phyloP scores from a whole-genome alignment of 1,139 yeast species.

The Suhomyces atakaporum region DNA sequence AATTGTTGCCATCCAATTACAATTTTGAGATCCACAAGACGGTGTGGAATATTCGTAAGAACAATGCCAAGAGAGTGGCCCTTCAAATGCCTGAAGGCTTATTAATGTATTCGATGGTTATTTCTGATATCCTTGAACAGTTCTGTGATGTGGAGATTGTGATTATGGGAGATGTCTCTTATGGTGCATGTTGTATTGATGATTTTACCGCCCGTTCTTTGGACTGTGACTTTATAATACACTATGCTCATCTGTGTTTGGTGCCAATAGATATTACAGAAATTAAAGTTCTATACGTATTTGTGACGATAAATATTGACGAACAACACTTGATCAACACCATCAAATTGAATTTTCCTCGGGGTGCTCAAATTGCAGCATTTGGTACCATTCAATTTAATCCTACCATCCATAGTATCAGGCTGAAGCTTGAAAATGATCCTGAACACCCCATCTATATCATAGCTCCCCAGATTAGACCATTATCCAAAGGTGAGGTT shows the following conservation, averaged over 20 bases:
- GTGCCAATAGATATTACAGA: constrained; percentile 92
- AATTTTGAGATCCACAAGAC: constrained; percentile 96
- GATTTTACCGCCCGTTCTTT: constrained; percentile 92
- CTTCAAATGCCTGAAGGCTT: constrained; percentile 98
- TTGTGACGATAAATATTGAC: constrained; percentile 90
- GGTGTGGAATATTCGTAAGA: constrained; percentile 84
- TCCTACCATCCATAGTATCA: constrained; percentile 84
- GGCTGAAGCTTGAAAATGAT: constrained; percentile 56
- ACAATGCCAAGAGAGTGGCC: constrained; percentile 75
- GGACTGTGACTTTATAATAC: constrained; percentile 92
- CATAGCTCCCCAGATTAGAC: constrained; percentile 88
- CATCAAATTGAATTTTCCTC: constrained; percentile 64
- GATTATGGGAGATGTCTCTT: constrained; percentile 98
- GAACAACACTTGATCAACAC: constrained; percentile 80
- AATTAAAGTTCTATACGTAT: constrained; percentile 89
- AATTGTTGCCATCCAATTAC: constrained; percentile 82
- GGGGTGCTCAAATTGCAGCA: constrained; percentile 66
- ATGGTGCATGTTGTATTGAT: constrained; percentile 98
- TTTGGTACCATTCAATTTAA: constrained; percentile 97
- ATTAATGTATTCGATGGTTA: constrained; percentile 78
- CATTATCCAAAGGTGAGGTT: constrained; percentile 93
- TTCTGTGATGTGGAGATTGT: constrained; percentile 85
- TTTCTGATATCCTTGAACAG: constrained; percentile 89
- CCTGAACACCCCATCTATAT: constrained; percentile 57
- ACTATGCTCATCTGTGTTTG: constrained; percentile 95